phyloP scores from a whole-genome alignment of 495 filamentous ascomycete genomes.

The Penicillium riverlandense region DNA sequence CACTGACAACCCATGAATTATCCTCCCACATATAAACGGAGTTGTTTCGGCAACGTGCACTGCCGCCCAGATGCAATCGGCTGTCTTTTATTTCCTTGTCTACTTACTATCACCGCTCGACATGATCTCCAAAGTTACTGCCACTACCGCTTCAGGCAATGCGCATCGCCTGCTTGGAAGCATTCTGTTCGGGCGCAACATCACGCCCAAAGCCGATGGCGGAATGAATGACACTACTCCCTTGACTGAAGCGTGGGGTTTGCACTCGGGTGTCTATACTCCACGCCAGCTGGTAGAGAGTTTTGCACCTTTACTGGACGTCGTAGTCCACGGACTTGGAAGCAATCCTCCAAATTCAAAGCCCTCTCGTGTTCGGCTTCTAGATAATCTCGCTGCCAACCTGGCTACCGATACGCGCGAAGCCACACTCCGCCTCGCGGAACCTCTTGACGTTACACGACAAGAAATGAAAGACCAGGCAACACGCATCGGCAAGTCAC shows the following conservation, averaged over 20 bases:
- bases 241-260: slow-evolving; percentile 1
- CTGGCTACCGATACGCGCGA: slow-evolving; percentile 21
- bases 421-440: slow-evolving; percentile 13
- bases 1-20: neutral
- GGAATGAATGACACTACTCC: neutral
- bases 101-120: neutral
- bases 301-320: slow-evolving; percentile 20
- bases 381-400: slow-evolving; percentile 21
- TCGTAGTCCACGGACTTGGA: slow-evolving; percentile 18
- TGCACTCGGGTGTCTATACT: slow-evolving; percentile 19
- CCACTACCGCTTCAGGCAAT: neutral
- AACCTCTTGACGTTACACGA: slow-evolving; percentile 11
- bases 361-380: slow-evolving; percentile 11
- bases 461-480: slow-evolving; percentile 22
- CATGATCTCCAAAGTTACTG: slow-evolving; percentile 4
- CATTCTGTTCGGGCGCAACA: neutral
- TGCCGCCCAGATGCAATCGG: no score
- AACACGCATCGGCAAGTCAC: slow-evolving; percentile 13
- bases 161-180: slow-evolving; percentile 1
- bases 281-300: slow-evolving; percentile 19
- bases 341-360: slow-evolving; percentile 6
- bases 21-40: neutral
- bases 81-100: neutral
- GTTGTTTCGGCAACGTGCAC: no score
- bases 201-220: neutral